Conservation (phyloP, 2,329 filamentous ascomycete species). For the Pseudocercospora musae region DNA sequence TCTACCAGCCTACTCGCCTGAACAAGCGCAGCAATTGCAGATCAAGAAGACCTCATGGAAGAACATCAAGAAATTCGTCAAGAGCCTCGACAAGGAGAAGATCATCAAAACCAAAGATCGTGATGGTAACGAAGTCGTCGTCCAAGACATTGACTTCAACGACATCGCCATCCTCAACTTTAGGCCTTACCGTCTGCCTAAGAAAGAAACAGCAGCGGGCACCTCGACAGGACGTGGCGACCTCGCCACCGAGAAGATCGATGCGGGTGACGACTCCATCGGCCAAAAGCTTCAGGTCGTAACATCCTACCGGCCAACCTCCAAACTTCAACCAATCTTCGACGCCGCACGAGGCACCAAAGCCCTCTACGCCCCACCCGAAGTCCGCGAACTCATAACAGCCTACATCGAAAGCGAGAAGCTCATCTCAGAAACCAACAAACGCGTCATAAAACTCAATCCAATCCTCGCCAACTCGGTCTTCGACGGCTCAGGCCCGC, state of each 20-base stretch:
- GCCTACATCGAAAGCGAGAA: conserved; percentile 58
- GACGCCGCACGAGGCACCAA: conserved; percentile 46
- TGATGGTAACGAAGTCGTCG: conserved; percentile 61
- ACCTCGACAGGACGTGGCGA: conserved; percentile 34
- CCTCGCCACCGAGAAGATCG: conserved; percentile 37
- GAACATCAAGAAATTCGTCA: conserved; percentile 67
- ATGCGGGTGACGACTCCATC: conserved; percentile 40
- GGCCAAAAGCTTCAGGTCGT: conserved; percentile 51
- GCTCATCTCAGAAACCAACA: conserved; percentile 56
- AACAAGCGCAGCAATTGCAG: conserved; percentile 56
- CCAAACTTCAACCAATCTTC: conserved; percentile 56
- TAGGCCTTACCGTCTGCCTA: conserved; percentile 60
- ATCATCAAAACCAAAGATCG: conserved; percentile 65
- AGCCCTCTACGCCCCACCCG: conserved; percentile 55
- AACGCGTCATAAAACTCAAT: conserved; percentile 59
- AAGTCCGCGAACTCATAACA: conserved; percentile 56
- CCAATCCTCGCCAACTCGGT: conserved; percentile 62
- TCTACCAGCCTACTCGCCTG: conserved; percentile 56
- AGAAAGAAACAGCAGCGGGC: conserved; percentile 50
- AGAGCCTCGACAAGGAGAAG: conserved; percentile 60
- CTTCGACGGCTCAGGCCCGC: conserved; percentile 51
- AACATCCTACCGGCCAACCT: conserved; percentile 55
- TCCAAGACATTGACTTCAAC: conserved; percentile 63
- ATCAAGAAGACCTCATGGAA: conserved; percentile 72
- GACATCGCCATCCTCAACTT: conserved; percentile 55